phyloP scores from a whole-genome alignment of 345 rosid genomes.

The Mallotus nudiflorus region DNA sequence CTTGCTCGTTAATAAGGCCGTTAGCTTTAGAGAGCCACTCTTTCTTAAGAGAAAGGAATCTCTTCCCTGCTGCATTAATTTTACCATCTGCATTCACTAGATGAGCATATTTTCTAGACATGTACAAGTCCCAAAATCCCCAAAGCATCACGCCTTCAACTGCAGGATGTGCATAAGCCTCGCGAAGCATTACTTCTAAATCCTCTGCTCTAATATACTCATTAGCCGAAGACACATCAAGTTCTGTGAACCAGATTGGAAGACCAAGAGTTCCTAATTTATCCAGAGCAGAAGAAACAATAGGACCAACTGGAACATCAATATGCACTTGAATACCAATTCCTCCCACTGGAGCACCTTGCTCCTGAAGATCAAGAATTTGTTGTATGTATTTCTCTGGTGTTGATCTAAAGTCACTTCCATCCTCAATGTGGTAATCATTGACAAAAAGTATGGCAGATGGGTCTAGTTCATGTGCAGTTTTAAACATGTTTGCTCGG shows the following conservation, averaged over 20 bases:
- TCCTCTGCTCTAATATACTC: conserved; percentile 28
- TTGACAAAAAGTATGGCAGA: conserved; percentile 71
- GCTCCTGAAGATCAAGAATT: conserved; percentile 58
- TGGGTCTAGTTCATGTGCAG: conserved; percentile 64
- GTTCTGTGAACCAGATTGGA: conserved; percentile 61
- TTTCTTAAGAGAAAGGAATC: conserved; percentile 23
- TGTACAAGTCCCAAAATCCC: conserved; percentile 35
- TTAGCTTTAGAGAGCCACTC: conserved; percentile 25
- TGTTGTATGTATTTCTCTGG: conserved; percentile 70
- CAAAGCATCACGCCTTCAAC: conserved; percentile 31
- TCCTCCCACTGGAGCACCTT: conserved; percentile 54
- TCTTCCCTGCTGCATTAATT: conserved; percentile 30
- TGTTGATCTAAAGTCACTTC: conserved; percentile 61
- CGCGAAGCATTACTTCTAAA: conserved; percentile 30
- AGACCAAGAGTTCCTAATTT: conserved; percentile 45
- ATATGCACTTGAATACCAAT: conserved; percentile 59
- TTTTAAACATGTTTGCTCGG: conserved; percentile 64
- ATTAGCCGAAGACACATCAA: conserved; percentile 53
- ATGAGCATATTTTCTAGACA: conserved; percentile 24
- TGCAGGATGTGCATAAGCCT: conserved; percentile 31
- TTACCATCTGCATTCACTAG: conserved; percentile 30
- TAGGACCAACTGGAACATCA: conserved; percentile 47
- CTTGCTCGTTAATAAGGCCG: conserved; percentile 5
- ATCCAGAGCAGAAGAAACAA: conserved; percentile 49
- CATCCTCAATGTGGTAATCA: conserved; percentile 90